Base-by-base conservation (phyloP, 2,329 filamentous ascomycete species). In the Camillea tinctor region DNA sequence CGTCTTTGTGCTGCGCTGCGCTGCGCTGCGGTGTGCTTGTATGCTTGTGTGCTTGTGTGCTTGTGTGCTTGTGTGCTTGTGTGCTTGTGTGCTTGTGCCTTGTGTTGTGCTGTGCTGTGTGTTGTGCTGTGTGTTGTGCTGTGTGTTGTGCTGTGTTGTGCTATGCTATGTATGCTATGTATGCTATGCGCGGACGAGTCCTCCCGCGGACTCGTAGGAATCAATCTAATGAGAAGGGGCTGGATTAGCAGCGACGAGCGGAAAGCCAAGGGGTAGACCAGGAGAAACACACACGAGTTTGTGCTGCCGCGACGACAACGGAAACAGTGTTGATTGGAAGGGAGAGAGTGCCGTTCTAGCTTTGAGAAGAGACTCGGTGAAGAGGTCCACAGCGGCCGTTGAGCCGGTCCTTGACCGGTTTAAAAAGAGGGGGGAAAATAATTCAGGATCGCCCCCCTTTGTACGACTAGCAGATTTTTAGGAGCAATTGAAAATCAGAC, bases 381-480 rank as follows among this genome's bases (percentile, higher is more conserved):
- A 64, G 67, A 72, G 66, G 60, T 69, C 59, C 57, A 61, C 60
- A 63, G 64, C 68, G 65, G 65, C 63, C 64, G 69, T 69, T 66
- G 66, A 72, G 61, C 67, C 66, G 67, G 69, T 66, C 62, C 64
- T 64, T 72, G 69, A 72, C 69, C 69, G 69, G 69, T 72, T 72
- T 70, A 71, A 71, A 72, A 68, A 71, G 69, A 65, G 69, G 69
- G 66, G 67, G 62, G 60, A 55, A 44, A 6, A 44, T 44, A 44
- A 66, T 64, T 63, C 59, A 61, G 64, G 56, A 65, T 64, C 60
- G 55, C 26, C 59, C 56, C 55, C 60, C 59, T 49, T 62, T 68
- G 67, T 62, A 62, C 59, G 60, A 66, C 66, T 58, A 59, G 60
- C 60, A 44, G 55, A 52, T 57, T 60, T 66, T 66, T n/a, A n/a